These are phyloP conservation scores for Bretziella fagacearum DNA, from an alignment of 2,329 filamentous ascomycete genomes.

Conservation along the genomic window DNA sequence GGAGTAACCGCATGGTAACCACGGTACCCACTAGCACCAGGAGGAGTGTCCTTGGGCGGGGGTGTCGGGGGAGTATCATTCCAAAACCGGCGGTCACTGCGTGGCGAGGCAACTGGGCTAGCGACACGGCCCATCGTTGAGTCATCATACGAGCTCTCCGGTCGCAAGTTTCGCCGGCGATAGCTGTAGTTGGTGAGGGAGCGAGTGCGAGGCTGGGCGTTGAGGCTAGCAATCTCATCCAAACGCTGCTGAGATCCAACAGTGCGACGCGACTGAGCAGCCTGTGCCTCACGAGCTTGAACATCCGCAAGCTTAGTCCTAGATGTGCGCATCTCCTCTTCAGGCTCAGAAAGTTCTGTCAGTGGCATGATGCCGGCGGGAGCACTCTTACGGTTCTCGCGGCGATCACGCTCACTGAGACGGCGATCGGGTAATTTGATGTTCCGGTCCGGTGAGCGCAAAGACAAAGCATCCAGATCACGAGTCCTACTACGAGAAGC, in stretches of 20 bases:
- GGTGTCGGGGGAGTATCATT: constrained; percentile 13
- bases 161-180: constrained; percentile 1
- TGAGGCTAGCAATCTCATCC: constrained; percentile 35
- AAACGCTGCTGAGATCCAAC: constrained; percentile 19
- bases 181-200: constrained; percentile 8
- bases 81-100: neutral
- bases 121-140: neutral
- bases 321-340: constrained; percentile 1
- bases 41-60: constrained; percentile 9
- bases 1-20: neutral
- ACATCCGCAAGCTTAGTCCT: constrained; percentile 32
- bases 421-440: constrained; percentile 7
- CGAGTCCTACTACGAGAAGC: constrained; percentile 8
- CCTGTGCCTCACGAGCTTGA: constrained; percentile 26
- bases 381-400: constrained; percentile 11
- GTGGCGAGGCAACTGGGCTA: constrained; percentile 2
- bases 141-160: constrained; percentile 3
- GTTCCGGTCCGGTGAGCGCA: constrained; percentile 5
- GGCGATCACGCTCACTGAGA: constrained; percentile 8
- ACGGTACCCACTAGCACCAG: neutral
- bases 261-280: constrained; percentile 15
- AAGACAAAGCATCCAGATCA: constrained; percentile 1
- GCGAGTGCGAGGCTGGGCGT: constrained; percentile 20
- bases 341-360: constrained; percentile 11
- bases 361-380: constrained; percentile 8